phyloP scores from a whole-genome alignment of 139 green algal species.

The Tetratostichococcus sp. region DNA sequence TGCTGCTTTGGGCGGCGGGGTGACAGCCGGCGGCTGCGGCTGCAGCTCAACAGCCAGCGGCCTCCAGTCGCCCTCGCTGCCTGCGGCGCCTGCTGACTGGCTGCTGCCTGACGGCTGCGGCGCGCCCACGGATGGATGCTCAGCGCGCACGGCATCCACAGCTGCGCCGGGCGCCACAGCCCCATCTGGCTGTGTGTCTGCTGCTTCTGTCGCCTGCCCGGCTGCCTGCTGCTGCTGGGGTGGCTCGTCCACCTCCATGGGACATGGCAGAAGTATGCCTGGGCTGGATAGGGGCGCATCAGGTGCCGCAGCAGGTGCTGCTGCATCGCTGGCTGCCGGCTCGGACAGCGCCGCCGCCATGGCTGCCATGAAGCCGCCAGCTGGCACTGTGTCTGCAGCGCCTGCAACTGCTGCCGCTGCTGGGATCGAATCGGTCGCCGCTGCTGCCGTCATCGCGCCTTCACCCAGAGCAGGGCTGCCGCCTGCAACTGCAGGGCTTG shows the following conservation, averaged over 20 bases:
- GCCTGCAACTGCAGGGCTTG: neutral
- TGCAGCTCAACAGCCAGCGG: neutral
- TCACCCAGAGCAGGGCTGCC: neutral
- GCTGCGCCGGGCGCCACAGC: no score
- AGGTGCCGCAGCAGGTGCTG: neutral
- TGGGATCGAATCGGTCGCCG: neutral
- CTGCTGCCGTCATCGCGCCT: no score
- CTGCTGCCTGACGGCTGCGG: neutral
- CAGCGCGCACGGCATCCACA: neutral
- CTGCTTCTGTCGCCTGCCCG: neutral
- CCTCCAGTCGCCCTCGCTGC: neutral
- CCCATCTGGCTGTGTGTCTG: neutral
- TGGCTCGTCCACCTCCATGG: neutral
- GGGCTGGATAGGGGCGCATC: no score
- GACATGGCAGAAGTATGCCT: neutral
- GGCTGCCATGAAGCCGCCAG: neutral
- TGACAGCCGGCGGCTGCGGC: no score
- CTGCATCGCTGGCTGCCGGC: neutral
- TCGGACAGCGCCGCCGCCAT: neutral
- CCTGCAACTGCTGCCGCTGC: neutral
- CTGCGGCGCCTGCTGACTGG: neutral
- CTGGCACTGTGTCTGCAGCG: neutral
- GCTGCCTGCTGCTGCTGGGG: neutral
- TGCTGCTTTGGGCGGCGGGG: no score
- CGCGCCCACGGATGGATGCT: neutral